phyloP scores from a whole-genome alignment of 495 filamentous ascomycete species.

The Hapsidospora chrysogenum region DNA sequence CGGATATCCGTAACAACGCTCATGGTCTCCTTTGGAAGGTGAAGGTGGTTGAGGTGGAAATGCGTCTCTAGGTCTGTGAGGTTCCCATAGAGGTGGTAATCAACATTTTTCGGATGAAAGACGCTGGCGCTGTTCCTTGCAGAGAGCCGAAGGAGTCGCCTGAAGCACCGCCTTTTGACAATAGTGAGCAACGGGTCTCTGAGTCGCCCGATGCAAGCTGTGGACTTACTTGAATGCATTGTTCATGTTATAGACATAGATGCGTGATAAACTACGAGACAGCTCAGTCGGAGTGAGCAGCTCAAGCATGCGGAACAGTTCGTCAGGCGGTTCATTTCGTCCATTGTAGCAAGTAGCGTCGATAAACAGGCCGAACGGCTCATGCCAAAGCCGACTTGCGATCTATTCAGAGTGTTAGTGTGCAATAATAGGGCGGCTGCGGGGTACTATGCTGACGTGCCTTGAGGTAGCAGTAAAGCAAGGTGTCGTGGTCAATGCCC shows the following conservation, averaged over 20 bases:
- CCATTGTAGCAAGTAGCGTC: conserved; percentile 50
- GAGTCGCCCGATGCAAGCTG: not conserved
- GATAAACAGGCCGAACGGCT: conserved; percentile 44
- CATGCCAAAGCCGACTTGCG: conserved; percentile 49
- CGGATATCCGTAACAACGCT: conserved; percentile 44
- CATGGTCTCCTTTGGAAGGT: conserved; percentile 49
- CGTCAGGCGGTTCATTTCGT: conserved; percentile 42
- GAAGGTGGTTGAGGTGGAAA: conserved; percentile 44
- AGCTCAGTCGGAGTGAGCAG: conserved; percentile 41
- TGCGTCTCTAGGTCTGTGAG: conserved; percentile 44
- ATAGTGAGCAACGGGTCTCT: not conserved
- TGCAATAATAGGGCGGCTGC: not conserved
- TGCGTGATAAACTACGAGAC: conserved; percentile 31
- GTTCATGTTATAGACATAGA: conserved; percentile 58
- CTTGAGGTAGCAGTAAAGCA: conserved; percentile 48
- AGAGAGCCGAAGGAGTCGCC: conserved; percentile 37
- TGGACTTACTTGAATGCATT: conserved; percentile 31
- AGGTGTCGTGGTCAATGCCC: conserved; percentile 39
- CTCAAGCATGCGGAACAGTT: conserved; percentile 38
- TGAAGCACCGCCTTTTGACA: conserved; percentile 37
- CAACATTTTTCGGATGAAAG: conserved; percentile 42
- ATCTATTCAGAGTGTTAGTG: conserved; percentile 21
- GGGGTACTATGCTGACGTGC: conserved; percentile 17
- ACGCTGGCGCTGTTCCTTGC: conserved; percentile 33
- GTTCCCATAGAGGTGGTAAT: conserved; percentile 43